These are phyloP conservation scores for Phytophthora ramorum DNA, from an alignment of 352 stramenopile genomes.

Conservation along the genomic window DNA sequence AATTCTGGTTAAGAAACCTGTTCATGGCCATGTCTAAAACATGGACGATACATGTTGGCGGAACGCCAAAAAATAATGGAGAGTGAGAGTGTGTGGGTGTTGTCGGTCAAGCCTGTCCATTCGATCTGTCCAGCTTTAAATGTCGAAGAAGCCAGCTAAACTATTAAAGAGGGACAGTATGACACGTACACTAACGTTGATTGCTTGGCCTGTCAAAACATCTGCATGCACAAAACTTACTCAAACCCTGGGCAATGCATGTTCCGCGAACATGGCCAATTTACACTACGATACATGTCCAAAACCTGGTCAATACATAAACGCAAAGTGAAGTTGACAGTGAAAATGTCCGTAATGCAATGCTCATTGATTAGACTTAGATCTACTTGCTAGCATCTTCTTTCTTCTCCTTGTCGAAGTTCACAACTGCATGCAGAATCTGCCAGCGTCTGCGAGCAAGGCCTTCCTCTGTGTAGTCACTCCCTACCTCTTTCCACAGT, in stretches of 20 bases:
- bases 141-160: background rate
- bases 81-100: background rate
- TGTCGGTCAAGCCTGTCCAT: background rate
- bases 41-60: background rate
- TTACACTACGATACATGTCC: too few species aligned
- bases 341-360: too few species aligned
- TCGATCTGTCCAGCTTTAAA: background rate
- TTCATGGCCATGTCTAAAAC: background rate
- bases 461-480: background rate
- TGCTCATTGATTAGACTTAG: too few species aligned
- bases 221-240: background rate
- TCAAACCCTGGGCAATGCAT: background rate
- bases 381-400: background rate
- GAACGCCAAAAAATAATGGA: background rate
- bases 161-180: background rate
- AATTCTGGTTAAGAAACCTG: background rate
- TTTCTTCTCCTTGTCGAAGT: background rate
- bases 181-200: background rate
- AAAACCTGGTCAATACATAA: background rate
- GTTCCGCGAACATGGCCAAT: background rate
- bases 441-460: conserved; percentile 4
- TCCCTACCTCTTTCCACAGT: background rate
- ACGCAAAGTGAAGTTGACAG: too few species aligned
- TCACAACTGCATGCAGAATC: conserved; percentile 1
- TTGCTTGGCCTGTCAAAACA: too few species aligned